These are phyloP conservation scores for Claviceps monticola DNA, from an alignment of 2,329 filamentous ascomycete genomes.

Conservation along the genomic window DNA sequence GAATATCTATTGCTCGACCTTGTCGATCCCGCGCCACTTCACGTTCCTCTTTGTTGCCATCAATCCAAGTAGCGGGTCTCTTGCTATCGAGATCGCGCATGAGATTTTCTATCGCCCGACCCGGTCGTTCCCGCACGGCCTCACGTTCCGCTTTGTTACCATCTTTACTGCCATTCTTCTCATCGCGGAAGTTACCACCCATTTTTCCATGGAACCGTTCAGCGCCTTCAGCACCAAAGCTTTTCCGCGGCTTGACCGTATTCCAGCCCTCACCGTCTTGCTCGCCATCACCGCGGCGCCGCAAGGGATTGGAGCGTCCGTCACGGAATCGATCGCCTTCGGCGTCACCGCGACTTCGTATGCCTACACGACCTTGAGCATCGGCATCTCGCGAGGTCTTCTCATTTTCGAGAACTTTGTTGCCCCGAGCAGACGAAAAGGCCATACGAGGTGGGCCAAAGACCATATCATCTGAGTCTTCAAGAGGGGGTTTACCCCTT, in stretches of 20 bases:
- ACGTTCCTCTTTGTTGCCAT: slow-evolving; percentile 37
- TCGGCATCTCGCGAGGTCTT: slow-evolving; percentile 39
- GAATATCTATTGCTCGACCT: slow-evolving; percentile 35
- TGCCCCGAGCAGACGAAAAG: slow-evolving; percentile 62
- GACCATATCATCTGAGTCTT: slow-evolving; percentile 66
- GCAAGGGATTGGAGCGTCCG: slow-evolving; percentile 29
- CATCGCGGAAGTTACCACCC: slow-evolving; percentile 34
- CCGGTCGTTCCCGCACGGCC: slow-evolving; percentile 31
- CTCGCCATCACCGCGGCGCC: slow-evolving; percentile 41
- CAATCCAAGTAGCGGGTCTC: slow-evolving; percentile 16
- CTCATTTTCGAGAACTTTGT: slow-evolving; percentile 37
- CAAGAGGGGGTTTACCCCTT: not conserved
- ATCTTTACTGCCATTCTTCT: slow-evolving; percentile 28
- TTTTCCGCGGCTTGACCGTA: slow-evolving; percentile 59
- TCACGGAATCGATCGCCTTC: slow-evolving; percentile 40
- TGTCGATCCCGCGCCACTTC: slow-evolving; percentile 35
- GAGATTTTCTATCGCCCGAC: slow-evolving; percentile 37
- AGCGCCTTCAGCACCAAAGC: slow-evolving; percentile 56
- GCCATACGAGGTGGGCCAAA: slow-evolving; percentile 73
- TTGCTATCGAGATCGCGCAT: slow-evolving; percentile 30
- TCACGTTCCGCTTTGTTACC: slow-evolving; percentile 38
- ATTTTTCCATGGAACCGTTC: slow-evolving; percentile 56
- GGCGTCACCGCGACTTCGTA: slow-evolving; percentile 38
- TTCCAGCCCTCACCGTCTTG: slow-evolving; percentile 61
- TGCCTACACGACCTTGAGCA: slow-evolving; percentile 41